Evolutionary conservation across 257 asterid species (phyloP).

Genomic region (Solanum lignicaule): DNA sequence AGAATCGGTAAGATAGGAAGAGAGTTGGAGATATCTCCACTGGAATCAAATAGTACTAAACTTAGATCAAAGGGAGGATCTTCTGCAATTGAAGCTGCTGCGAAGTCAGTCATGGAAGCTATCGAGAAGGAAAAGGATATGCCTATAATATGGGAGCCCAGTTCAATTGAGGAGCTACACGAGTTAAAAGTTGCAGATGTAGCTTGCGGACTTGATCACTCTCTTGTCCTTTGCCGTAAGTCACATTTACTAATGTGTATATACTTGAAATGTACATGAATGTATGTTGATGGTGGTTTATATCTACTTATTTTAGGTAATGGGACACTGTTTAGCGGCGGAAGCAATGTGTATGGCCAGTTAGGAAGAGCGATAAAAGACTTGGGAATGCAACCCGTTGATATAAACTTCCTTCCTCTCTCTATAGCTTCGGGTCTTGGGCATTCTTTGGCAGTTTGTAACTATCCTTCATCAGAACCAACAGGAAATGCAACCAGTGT

Average conservation of each 20-base stretch:
- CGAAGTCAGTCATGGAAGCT: slow-evolving; percentile 52
- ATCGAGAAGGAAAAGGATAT: slow-evolving; percentile 82
- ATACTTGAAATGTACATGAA: neutral
- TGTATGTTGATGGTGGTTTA: neutral
- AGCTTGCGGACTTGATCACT: slow-evolving; percentile 88
- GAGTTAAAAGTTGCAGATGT: slow-evolving; percentile 50
- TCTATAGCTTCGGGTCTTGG: slow-evolving; percentile 79
- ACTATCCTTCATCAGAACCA: slow-evolving; percentile 10
- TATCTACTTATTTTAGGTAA: slow-evolving; percentile 36
- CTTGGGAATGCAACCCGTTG: slow-evolving; percentile 57
- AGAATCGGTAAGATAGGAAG: slow-evolving; percentile 70
- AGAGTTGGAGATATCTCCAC: slow-evolving; percentile 60
- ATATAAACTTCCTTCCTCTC: slow-evolving; percentile 28
- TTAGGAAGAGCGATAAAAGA: slow-evolving; percentile 53
- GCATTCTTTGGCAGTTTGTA: slow-evolving; percentile 74
- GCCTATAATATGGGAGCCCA: slow-evolving; percentile 88
- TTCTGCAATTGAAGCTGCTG: slow-evolving; percentile 54
- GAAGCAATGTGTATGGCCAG: slow-evolving; percentile 81
- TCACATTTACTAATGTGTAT: neutral
- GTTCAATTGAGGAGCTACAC: slow-evolving; percentile 48
- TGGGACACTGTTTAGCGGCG: slow-evolving; percentile 76
- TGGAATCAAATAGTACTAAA: slow-evolving; percentile 41
- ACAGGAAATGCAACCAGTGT: slow-evolving; percentile 19
- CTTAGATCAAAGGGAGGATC: slow-evolving; percentile 3
- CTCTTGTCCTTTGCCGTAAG: slow-evolving; percentile 70